Base-by-base conservation (phyloP, 2,329 filamentous ascomycete genomes). In the Phialemonium atrogriseum region DNA sequence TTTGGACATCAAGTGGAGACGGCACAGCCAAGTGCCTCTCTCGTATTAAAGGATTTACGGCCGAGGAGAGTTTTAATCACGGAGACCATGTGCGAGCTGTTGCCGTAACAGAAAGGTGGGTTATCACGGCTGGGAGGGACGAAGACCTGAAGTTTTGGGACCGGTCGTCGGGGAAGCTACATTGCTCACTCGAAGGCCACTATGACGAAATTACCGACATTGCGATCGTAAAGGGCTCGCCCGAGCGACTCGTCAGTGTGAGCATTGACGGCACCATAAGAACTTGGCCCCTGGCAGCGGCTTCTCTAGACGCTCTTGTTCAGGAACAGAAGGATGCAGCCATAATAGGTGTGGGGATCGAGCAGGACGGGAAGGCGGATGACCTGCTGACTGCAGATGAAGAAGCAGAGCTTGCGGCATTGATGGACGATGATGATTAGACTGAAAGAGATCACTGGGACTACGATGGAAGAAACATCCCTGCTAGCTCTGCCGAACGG, bases 121-220 rank as follows among this genome's bases (percentile, higher is more conserved):
- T 91, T 10, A 59, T 94, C 24, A 95, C 91, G 1, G 88, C 83
- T 2, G 94, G 91, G 35, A 70, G 91, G 43, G 86, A 95, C 49
- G 91, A 98, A 58, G 77, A 94, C 46, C 69, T 98, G 36, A 83
- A 93, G 46, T 72, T 96, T 7, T 98, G 89, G 89, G 82, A 94
- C 53, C 61, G 71, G 27, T 51, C 76, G 38, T 80, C 76, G 7
- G 85, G 84, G 5, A 77, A 80, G 51, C 62, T 93, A 19, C 72
- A 81, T 49, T 83, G 83, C 53, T 71, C 72, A 7, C 78, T 89
- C 38, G 70, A 75, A 22, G 91, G 91, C 0, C 91, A 98, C 59
- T 96, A 77, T 50, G 87, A 98, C 50, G 91, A 96, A 56, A 80
- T 98, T 10, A 95, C 86, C 1, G 85, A 80, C 21, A 58, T 96